Percentiles rank a stretch among this genome's conserved stretches.
phyloP scores from a whole-genome alignment of 805 yeast genomes.

The Lipomyces spencermartinsiae region DNA sequence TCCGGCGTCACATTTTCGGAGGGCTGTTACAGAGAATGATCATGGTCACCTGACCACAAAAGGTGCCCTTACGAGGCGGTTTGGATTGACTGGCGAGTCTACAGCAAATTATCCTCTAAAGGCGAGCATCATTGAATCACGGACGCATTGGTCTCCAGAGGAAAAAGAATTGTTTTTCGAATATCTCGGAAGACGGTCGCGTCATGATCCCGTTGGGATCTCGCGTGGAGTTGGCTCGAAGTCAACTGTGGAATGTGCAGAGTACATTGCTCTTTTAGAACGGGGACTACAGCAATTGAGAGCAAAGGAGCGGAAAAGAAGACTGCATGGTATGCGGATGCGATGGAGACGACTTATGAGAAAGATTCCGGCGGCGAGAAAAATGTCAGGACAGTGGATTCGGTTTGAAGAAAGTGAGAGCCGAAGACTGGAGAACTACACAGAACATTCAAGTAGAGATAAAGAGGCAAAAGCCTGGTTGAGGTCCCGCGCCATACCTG shows the following conservation, averaged over 20 bases:
- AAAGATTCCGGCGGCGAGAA: constrained; percentile 30
- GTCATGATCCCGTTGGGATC: constrained; percentile 34
- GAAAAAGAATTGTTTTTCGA: constrained; percentile 35
- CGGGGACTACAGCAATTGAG: constrained; percentile 13
- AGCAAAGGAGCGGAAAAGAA: constrained; percentile 21
- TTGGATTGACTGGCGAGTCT: background rate
- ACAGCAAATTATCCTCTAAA: background rate
- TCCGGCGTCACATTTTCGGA: constrained; percentile 16
- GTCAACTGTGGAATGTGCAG: constrained; percentile 30
- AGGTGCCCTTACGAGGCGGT: background rate
- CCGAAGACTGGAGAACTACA: constrained; percentile 19
- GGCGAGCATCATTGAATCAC: constrained; percentile 19
- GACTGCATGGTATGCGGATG: constrained; percentile 23
- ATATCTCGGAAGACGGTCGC: constrained; percentile 25
- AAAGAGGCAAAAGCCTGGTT: constrained; percentile 23
- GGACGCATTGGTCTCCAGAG: constrained; percentile 26
- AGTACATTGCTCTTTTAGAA: constrained; percentile 27
- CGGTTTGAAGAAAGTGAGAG: constrained; percentile 31
- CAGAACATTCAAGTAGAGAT: constrained; percentile 16
- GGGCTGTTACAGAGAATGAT: background rate
- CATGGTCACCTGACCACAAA: background rate
- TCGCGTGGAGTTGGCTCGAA: constrained; percentile 28
- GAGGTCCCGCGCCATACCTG: background rate
- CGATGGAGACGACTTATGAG: constrained; percentile 26
- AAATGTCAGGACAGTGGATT: constrained; percentile 34